These are phyloP conservation scores for Rhododendron vialii DNA, from an alignment of 148 eudicot species.

Conservation along the genomic window DNA sequence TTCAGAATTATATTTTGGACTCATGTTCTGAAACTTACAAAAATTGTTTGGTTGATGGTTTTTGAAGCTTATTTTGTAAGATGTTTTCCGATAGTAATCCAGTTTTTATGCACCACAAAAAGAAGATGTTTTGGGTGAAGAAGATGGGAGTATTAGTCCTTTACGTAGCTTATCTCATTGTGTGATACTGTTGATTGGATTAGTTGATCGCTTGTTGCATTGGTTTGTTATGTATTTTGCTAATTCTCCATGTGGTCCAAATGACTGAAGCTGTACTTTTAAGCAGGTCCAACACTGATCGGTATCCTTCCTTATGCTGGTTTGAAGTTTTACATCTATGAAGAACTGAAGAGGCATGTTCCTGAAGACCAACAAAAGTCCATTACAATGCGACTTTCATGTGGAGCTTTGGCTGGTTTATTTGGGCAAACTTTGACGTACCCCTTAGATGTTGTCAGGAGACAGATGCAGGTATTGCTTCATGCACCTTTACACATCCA, in stretches of 20 bases:
- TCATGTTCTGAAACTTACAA: background rate
- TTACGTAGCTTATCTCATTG: background rate
- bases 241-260: background rate
- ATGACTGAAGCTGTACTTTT: background rate
- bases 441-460: constrained; percentile 94
- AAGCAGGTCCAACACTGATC: constrained; percentile 81
- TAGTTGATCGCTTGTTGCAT: background rate
- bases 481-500: background rate
- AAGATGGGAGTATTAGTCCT: background rate
- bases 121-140: background rate
- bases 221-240: background rate
- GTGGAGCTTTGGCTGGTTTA: constrained; percentile 98
- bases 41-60: background rate
- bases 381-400: constrained; percentile 73
- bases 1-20: background rate
- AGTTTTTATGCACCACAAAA: background rate
- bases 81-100: too few species aligned
- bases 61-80: background rate
- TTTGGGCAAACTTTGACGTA: constrained; percentile 93
- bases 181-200: background rate
- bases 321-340: constrained; percentile 88
- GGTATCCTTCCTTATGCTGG: constrained; percentile 99
- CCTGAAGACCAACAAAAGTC: constrained; percentile 93
- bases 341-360: constrained; percentile 86
- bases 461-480: constrained; percentile 90